Evolutionary conservation across 2,329 filamentous ascomycete genomes (phyloP).

Genomic region (Fusarium piperis): DNA sequence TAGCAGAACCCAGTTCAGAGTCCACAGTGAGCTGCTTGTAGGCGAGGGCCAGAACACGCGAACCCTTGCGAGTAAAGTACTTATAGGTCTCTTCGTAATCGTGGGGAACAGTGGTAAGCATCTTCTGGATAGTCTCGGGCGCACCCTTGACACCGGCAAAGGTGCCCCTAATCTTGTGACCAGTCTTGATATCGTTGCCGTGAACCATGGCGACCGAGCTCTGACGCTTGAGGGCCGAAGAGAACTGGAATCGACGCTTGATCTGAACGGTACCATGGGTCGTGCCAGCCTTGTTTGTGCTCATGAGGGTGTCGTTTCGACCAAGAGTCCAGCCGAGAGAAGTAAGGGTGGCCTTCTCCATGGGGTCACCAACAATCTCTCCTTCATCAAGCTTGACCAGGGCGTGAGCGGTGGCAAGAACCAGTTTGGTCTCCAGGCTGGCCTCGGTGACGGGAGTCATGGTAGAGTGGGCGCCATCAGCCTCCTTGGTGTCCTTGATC

Average conservation of each 20-base stretch:
- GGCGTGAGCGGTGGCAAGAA: conserved; percentile 93
- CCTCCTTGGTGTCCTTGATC: conserved; percentile 71
- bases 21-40: conserved; percentile 91
- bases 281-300: conserved; percentile 55
- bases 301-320: conserved; percentile 83
- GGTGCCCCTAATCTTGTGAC: conserved; percentile 81
- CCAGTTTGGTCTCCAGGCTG: conserved; percentile 85
- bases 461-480: conserved; percentile 84
- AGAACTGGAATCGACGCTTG: conserved; percentile 98
- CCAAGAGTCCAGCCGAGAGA: conserved; percentile 95
- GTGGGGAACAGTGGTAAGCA: conserved; percentile 82
- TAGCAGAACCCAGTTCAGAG: conserved; percentile 81
- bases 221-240: conserved; percentile 93
- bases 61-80: conserved; percentile 95
- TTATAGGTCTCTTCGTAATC: conserved; percentile 99
- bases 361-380: conserved; percentile 96
- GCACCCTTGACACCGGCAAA: conserved; percentile 97
- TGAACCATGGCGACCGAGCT: conserved; percentile 90
- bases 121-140: conserved; percentile 94
- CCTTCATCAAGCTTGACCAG: conserved; percentile 96
- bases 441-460: conserved; percentile 77
- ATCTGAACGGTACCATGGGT: conserved; percentile 82
- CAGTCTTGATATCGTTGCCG: conserved; percentile 75
- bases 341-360: conserved; percentile 95
- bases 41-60: conserved; percentile 89